Evolutionary conservation across 1,139 yeast genomes (phyloP).

Genomic region (Yamadazyma conglobata): DNA sequence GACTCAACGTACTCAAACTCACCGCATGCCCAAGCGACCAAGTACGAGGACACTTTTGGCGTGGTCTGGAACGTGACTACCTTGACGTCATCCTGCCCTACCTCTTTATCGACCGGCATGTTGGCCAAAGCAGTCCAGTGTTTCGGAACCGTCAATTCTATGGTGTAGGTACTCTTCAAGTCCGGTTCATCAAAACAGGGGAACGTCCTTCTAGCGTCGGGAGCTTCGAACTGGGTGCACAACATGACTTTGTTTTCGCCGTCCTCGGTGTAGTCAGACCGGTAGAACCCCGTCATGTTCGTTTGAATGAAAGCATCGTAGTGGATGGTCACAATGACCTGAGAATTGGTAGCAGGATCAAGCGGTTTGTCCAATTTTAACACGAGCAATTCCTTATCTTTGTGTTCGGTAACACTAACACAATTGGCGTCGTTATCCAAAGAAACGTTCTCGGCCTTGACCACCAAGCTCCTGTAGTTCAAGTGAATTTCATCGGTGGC

Average conservation of each 20-base stretch:
- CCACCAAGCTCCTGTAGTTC: slow-evolving; percentile 38
- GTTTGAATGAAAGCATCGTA: slow-evolving; percentile 51
- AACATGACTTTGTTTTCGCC: slow-evolving; percentile 65
- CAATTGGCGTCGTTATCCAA: slow-evolving; percentile 12
- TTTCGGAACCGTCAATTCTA: slow-evolving; percentile 54
- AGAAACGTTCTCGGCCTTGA: slow-evolving; percentile 16
- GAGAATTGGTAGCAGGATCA: slow-evolving; percentile 9
- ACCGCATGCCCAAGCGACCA: slow-evolving; percentile 75
- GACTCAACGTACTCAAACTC: slow-evolving; percentile 71
- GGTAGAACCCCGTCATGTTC: slow-evolving; percentile 75
- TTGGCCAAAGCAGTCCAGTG: slow-evolving; percentile 69
- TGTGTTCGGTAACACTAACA: slow-evolving; percentile 19
- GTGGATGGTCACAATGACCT: slow-evolving; percentile 28
- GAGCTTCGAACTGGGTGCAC: slow-evolving; percentile 83
- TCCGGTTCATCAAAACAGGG: slow-evolving; percentile 84
- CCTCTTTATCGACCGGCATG: slow-evolving; percentile 49
- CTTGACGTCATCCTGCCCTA: slow-evolving; percentile 13
- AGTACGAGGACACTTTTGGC: slow-evolving; percentile 72
- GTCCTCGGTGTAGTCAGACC: slow-evolving; percentile 64
- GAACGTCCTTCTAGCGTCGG: slow-evolving; percentile 81
- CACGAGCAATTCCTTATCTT: slow-evolving; percentile 26
- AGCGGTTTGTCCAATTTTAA: slow-evolving; percentile 19
- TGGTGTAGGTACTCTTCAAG: slow-evolving; percentile 67
- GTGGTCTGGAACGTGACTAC: slow-evolving; percentile 44
- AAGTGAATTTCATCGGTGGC: slow-evolving; percentile 38